A percentile compares a stretch with the other conserved stretches of the same genome.
Evolutionary conservation across 2,329 filamentous ascomycete genomes (phyloP).

Genomic region (Fusarium sp.): DNA sequence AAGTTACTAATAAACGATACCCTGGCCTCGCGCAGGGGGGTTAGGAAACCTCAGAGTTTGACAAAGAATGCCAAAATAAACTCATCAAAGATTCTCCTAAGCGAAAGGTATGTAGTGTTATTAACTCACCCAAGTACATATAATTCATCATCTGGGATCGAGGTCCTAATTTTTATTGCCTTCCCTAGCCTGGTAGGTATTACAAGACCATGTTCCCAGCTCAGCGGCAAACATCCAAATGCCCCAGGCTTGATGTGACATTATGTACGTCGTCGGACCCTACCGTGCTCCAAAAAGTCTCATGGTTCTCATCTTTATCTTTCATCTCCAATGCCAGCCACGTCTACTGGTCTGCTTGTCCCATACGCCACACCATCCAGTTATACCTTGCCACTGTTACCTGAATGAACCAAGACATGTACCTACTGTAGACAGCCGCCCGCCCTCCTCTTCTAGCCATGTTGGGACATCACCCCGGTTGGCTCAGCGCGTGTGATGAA

Average conservation of each 20-base stretch:
- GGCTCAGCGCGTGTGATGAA: conserved; percentile 32
- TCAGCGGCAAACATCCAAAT: conserved; percentile 19
- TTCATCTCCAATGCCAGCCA: conserved; percentile 33
- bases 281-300: conserved; percentile 2
- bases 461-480: conserved; percentile 32
- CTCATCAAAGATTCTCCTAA: neutral
- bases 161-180: neutral
- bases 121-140: neutral
- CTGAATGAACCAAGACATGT: conserved; percentile 8
- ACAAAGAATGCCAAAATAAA: neutral
- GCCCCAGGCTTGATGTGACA: conserved; percentile 22
- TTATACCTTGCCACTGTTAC: conserved; percentile 18
- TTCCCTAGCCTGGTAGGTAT: neutral
- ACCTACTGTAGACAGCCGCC: conserved; percentile 16
- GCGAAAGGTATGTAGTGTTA: neutral
- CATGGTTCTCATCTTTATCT: conserved; percentile 10
- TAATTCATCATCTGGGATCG: neutral
- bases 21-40: neutral
- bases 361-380: conserved; percentile 27
- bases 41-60: neutral
- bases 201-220: conserved; percentile 11
- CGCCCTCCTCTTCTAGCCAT: conserved; percentile 26
- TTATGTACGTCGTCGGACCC: conserved; percentile 13
- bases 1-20: neutral
- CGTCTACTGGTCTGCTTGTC: conserved; percentile 15